Conservation (phyloP, 140 eudicot genomes). For the Stevia rebaudiana region DNA sequence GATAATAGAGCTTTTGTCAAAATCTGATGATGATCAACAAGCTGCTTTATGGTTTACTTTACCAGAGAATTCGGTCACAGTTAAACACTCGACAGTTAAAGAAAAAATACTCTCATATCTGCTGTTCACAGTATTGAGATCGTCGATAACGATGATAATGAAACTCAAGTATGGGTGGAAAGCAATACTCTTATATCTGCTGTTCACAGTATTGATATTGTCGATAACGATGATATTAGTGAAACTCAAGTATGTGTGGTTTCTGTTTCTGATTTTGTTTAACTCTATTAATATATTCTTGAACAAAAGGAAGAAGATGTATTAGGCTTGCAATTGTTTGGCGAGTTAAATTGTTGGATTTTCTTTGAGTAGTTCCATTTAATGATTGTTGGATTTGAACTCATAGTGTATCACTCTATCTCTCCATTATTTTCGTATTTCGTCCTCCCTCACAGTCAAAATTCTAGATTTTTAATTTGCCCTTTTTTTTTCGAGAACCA, state of each 20-base stretch:
- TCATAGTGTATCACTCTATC: too few relatives aligned
- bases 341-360: too few relatives aligned
- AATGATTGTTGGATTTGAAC: too few relatives aligned
- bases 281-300: neutral
- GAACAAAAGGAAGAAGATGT: conserved; percentile 3
- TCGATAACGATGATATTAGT: neutral
- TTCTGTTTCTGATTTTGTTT: neutral
- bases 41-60: neutral
- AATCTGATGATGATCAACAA: conserved; percentile 23
- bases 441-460: too few relatives aligned
- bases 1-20: conserved; percentile 10
- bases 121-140: too few relatives aligned
- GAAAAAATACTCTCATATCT: too few relatives aligned
- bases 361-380: too few relatives aligned
- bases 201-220: neutral
- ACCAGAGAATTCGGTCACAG: neutral
- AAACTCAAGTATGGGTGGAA: too few relatives aligned
- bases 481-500: too few relatives aligned
- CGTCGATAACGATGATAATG: too few relatives aligned
- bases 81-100: neutral
- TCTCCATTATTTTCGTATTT: too few relatives aligned
- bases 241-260: neutral
- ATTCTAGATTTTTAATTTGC: too few relatives aligned
- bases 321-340: neutral
- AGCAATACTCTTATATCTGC: neutral